These are phyloP conservation scores for Puccinia polysora DNA, from an alignment of 1,284 basidiomycete species.

Conservation along the genomic window DNA sequence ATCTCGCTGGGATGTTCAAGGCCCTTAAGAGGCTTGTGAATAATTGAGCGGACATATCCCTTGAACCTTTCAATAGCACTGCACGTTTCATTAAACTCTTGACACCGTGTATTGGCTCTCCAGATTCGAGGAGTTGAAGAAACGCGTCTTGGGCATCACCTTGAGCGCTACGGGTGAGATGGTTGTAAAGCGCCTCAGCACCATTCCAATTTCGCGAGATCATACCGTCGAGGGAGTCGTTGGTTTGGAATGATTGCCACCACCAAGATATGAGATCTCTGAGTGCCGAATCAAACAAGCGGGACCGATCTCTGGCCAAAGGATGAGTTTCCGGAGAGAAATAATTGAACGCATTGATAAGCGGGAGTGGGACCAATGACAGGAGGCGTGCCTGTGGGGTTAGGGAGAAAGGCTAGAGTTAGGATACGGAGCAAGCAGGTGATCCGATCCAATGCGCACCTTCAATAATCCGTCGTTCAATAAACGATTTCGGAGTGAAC, in stretches of 20 bases:
- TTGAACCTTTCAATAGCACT: slow-evolving; percentile 70
- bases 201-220: slow-evolving; percentile 70
- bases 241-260: slow-evolving; percentile 64
- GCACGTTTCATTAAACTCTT: slow-evolving; percentile 87
- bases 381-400: slow-evolving; percentile 32
- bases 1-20: slow-evolving; percentile 76
- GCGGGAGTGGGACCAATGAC: slow-evolving; percentile 67
- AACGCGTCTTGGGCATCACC: slow-evolving; percentile 47
- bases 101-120: slow-evolving; percentile 67
- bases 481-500: slow-evolving; percentile 73
- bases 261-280: slow-evolving; percentile 75
- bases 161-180: slow-evolving; percentile 39
- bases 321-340: slow-evolving; percentile 79
- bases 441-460: slow-evolving; percentile 55
- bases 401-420: background rate
- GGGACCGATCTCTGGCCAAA: slow-evolving; percentile 70
- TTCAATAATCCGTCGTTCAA: slow-evolving; percentile 76
- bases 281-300: slow-evolving; percentile 76
- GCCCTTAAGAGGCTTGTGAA: slow-evolving; percentile 86
- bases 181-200: slow-evolving; percentile 52
- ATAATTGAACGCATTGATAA: slow-evolving; percentile 70
- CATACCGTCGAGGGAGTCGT: slow-evolving; percentile 58
- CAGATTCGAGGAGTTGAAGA: slow-evolving; percentile 56
- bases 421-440: background rate
- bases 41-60: slow-evolving; percentile 82